A percentile compares a stretch with the other conserved stretches of the same genome.
Evolutionary conservation across 129 eudicot species (phyloP).

Genomic region (Pittosporum tobira): DNA sequence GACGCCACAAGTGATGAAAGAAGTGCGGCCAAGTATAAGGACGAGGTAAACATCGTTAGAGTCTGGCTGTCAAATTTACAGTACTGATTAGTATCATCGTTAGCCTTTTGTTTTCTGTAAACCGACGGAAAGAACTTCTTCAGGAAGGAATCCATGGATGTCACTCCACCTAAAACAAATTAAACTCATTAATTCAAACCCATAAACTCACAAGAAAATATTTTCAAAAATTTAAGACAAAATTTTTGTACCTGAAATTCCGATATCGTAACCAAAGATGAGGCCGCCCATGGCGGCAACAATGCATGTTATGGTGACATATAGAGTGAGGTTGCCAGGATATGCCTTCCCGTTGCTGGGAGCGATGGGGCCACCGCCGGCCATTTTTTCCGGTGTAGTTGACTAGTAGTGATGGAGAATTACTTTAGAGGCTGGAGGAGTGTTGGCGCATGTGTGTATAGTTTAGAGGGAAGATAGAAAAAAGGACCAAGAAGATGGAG

Average conservation of each 20-base stretch:
- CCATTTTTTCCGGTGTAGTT: constrained; percentile 29
- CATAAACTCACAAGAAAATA: too few relatives aligned
- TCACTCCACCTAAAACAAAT: constrained; percentile 63
- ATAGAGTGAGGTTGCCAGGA: constrained; percentile 71
- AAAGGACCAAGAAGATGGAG: too few relatives aligned
- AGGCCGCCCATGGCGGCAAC: constrained; percentile 97
- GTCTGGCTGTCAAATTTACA: constrained; percentile 38
- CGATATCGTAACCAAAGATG: constrained; percentile 86
- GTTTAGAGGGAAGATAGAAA: too few relatives aligned
- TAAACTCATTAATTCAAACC: not conserved
- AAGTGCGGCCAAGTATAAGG: constrained; percentile 51
- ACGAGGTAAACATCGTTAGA: constrained; percentile 49
- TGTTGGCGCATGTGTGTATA: too few relatives aligned
- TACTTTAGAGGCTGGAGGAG: not conserved
- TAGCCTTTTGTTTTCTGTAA: constrained; percentile 33
- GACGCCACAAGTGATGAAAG: constrained; percentile 28
- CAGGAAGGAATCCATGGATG: constrained; percentile 66
- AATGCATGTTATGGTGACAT: constrained; percentile 59
- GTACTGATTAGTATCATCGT: constrained; percentile 35
- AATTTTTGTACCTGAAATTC: constrained; percentile 91
- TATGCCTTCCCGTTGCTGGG: constrained; percentile 51
- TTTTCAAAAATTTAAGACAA: too few relatives aligned
- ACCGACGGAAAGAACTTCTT: constrained; percentile 63
- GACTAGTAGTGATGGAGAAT: not conserved
- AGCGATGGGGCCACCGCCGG: constrained; percentile 53